Conservation (phyloP, 2,329 filamentous ascomycete genomes). For the Xylariaceae sp. region DNA sequence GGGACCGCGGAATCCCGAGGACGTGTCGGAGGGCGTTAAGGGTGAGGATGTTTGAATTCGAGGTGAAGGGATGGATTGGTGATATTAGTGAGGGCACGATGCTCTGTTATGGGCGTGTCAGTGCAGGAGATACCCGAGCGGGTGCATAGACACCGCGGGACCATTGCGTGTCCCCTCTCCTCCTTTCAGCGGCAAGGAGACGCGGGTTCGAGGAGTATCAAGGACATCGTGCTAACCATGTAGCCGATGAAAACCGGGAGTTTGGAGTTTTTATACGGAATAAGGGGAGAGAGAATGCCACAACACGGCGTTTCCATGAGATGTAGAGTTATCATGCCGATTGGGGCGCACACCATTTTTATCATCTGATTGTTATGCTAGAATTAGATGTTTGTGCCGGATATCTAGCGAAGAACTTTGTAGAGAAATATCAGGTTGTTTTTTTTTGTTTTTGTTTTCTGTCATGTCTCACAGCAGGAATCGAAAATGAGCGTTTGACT, state of each 20-base stretch:
- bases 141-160: background rate
- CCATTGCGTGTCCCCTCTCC: background rate
- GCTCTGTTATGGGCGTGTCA: background rate
- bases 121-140: background rate
- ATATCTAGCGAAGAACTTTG: no score
- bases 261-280: background rate
- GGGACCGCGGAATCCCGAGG: constrained; percentile 66
- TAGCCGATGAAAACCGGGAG: background rate
- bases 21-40: constrained; percentile 31
- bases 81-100: background rate
- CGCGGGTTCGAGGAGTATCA: background rate
- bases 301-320: background rate
- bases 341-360: no score
- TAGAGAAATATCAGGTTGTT: no score
- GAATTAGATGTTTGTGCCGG: no score
- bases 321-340: background rate
- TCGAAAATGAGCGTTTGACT: no score
- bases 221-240: background rate
- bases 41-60: constrained; percentile 27
- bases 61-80: background rate
- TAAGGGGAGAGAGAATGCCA: background rate
- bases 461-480: no score
- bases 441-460: no score
- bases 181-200: background rate
- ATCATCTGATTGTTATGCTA: no score